Percentiles rank a stretch among this genome's conserved stretches.
Conservation (phyloP, 2,329 filamentous ascomycete species). For the Berkeleyomyces rouxiae region DNA sequence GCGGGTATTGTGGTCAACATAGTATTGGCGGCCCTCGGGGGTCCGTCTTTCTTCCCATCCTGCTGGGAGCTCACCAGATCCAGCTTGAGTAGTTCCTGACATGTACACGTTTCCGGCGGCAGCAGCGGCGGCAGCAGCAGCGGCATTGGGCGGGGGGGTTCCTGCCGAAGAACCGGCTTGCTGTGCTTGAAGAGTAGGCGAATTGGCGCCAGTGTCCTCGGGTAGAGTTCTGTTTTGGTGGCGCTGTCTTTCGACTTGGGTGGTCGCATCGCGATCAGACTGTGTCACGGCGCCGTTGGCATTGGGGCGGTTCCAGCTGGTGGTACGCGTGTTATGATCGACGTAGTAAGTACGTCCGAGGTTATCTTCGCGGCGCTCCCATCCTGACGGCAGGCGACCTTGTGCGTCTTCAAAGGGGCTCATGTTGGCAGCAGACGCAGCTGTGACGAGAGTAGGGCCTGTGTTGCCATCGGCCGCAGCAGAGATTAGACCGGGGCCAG, state of each 20-base stretch:
- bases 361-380: constrained; percentile 93
- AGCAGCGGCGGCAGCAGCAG: constrained; percentile 24
- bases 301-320: constrained; percentile 86
- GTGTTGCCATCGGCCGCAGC: not conserved
- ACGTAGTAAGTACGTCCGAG: constrained; percentile 94
- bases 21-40: constrained; percentile 86
- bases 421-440: constrained; percentile 28
- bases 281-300: constrained; percentile 61
- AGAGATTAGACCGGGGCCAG: constrained; percentile 13
- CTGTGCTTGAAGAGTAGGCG: constrained; percentile 54
- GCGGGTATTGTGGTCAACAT: constrained; percentile 94
- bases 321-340: constrained; percentile 91
- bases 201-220: constrained; percentile 89
- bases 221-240: constrained; percentile 93
- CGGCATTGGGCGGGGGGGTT: constrained; percentile 17
- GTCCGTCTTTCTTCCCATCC: constrained; percentile 96
- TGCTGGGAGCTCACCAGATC: constrained; percentile 82
- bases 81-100: constrained; percentile 80
- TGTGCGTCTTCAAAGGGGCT: constrained; percentile 96
- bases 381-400: constrained; percentile 77
- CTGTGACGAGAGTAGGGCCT: constrained; percentile 13
- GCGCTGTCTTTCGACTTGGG: constrained; percentile 77
- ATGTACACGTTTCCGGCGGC: constrained; percentile 70
- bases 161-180: constrained; percentile 24
- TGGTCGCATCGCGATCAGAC: constrained; percentile 67